Evolutionary conservation across 805 yeast species (phyloP).

Genomic region (Nakazawaea sp.): DNA sequence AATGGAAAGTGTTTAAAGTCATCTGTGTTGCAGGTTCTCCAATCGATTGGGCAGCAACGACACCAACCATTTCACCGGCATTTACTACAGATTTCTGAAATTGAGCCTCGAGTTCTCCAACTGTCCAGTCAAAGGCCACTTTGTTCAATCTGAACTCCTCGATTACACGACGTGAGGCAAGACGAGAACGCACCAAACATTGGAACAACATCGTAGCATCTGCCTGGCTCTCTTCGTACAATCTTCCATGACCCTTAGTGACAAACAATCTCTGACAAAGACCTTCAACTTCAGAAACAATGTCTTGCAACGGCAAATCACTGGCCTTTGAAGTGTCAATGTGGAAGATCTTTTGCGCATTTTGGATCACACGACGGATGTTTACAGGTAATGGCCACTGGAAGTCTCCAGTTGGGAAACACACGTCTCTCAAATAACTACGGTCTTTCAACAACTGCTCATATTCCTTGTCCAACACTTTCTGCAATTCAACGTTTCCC

Average conservation of each 20-base stretch:
- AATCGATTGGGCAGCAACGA: conserved; percentile 93
- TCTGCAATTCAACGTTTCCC: conserved; percentile 84
- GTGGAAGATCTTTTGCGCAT: conserved; percentile 95
- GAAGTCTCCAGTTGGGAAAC: conserved; percentile 89
- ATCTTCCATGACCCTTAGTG: conserved; percentile 71
- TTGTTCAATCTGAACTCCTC: conserved; percentile 84
- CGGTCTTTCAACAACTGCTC: conserved; percentile 75
- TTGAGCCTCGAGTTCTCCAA: conserved; percentile 91
- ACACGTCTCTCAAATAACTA: conserved; percentile 63
- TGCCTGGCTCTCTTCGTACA: conserved; percentile 79
- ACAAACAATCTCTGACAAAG: conserved; percentile 65
- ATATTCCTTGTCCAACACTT: conserved; percentile 76
- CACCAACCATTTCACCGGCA: conserved; percentile 99
- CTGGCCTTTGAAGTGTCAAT: conserved; percentile 86
- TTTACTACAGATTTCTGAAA: conserved; percentile 88
- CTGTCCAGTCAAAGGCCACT: conserved; percentile 90
- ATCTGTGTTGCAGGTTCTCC: conserved; percentile 99
- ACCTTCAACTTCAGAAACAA: conserved; percentile 63
- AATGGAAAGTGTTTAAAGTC: conserved; percentile 96
- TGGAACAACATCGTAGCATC: conserved; percentile 89
- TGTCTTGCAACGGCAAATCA: conserved; percentile 79
- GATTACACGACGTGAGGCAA: conserved; percentile 84
- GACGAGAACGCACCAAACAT: conserved; percentile 86
- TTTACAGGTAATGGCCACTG: conserved; percentile 98
- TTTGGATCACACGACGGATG: conserved; percentile 91